Base-by-base conservation (phyloP, 768 basidiomycete genomes). In the Pholiota conissans region DNA sequence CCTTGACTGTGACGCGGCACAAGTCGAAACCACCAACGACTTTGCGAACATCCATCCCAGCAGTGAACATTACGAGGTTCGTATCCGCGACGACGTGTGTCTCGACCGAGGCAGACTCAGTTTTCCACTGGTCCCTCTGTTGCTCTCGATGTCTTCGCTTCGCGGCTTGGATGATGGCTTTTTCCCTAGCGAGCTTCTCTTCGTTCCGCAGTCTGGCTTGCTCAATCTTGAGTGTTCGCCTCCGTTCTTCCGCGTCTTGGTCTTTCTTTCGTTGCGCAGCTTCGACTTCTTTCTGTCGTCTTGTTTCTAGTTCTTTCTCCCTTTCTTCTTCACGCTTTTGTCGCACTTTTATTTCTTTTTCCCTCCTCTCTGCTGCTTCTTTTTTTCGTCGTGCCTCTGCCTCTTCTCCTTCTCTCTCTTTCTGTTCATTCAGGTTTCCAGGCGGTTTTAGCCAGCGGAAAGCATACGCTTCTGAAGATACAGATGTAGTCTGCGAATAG, bases 21-120 rank as follows among this genome's bases (percentile, higher is more conserved):
- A 79, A 76, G 39, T 86, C 81, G 59, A 83, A 85, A 4, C 82
- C 83, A 16, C 78, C 72, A 26, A 82, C 65, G 28, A 84, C 59
- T 27, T 71, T 65, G 34, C 67, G 68, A 35, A 86, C 69, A n/a
- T 76, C 69, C 34, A 83, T 65, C 4, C 85, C 85, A 2, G 81
- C 77, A 27, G 73, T 72, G 39, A 73, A 84, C 2, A 80, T 81
- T 20, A 82, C 77, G 42, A 85, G 69, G 45, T 75, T 78, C 14
- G 76, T 72, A 5, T 77, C 79, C 18, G 73, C 71, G 14, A 83
- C 76, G 18, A 81, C 59, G 49, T 74, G 74, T 54, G 69, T 77
- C 11, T 77, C 71, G 1, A 73, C 75, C 46, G 71, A 71, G 3
- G 71, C 62, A 4, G 81, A 82, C 28, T 84, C 81, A 53, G 69